Conservation (phyloP, 2,329 filamentous ascomycete species). For the Colletotrichum liaoningense region DNA sequence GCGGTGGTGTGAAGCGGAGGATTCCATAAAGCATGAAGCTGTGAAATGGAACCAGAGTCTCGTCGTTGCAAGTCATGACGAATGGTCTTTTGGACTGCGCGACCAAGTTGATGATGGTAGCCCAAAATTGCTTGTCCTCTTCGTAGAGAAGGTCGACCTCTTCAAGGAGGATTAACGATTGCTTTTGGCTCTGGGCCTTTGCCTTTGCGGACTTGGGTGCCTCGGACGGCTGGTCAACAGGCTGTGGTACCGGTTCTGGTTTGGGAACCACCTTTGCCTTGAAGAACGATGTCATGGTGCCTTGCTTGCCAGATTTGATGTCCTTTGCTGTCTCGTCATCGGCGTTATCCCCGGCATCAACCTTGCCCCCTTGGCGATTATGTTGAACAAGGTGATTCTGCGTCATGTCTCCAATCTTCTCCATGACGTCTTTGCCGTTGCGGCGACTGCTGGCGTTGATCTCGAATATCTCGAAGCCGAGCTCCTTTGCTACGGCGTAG, state of each 20-base stretch:
- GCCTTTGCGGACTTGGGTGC: constrained; percentile 33
- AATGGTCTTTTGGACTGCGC: constrained; percentile 90
- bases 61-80: constrained; percentile 94
- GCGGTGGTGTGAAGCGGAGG: constrained; percentile 77
- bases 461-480: constrained; percentile 95
- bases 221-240: constrained; percentile 21
- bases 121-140: constrained; percentile 96
- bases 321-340: constrained; percentile 66
- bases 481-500: constrained; percentile 90
- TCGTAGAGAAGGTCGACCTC: constrained; percentile 95
- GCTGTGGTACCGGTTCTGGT: constrained; percentile 37
- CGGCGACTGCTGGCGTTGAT: constrained; percentile 87
- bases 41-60: constrained; percentile 80
- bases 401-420: constrained; percentile 96
- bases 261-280: constrained; percentile 60
- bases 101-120: constrained; percentile 81
- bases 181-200: constrained; percentile 74
- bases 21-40: constrained; percentile 86
- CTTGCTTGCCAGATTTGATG: constrained; percentile 77
- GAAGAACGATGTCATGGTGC: constrained; percentile 86
- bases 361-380: constrained; percentile 49
- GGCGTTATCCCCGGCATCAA: constrained; percentile 45
- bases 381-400: constrained; percentile 87
- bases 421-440: constrained; percentile 89
- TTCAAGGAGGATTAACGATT: constrained; percentile 93